A percentile compares a stretch with the other conserved stretches of the same genome.
Evolutionary conservation across 768 basidiomycete species (phyloP).

Genomic region (Daedaleopsis nitida): DNA sequence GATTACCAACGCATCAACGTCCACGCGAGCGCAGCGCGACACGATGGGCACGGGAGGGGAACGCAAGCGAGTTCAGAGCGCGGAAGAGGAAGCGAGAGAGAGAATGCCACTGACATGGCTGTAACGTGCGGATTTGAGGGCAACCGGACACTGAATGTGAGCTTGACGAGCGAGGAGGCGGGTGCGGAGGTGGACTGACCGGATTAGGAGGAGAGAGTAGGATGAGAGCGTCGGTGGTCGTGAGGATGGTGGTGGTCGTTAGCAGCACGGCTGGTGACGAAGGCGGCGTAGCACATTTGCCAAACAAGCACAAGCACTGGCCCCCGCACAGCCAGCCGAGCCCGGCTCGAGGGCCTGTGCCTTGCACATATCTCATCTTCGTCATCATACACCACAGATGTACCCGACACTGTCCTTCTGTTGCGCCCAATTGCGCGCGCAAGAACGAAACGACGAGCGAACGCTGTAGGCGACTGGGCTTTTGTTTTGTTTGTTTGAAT

Average conservation of each 20-base stretch:
- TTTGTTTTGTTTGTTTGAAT: too few species aligned
- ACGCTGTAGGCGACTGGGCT: too few species aligned
- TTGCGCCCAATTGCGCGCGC: too few species aligned
- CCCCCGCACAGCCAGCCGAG: slow-evolving; percentile 16
- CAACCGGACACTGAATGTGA: slow-evolving; percentile 1
- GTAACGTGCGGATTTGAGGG: slow-evolving; percentile 8
- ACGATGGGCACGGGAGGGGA: background rate
- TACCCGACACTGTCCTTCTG: too few species aligned
- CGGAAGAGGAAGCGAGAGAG: slow-evolving; percentile 10
- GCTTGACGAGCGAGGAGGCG: background rate
- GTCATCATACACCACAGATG: background rate
- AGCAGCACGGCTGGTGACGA: slow-evolving; percentile 22
- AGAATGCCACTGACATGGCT: slow-evolving; percentile 25
- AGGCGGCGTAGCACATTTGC: slow-evolving; percentile 13
- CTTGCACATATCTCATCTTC: background rate
- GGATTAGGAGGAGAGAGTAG: slow-evolving; percentile 16
- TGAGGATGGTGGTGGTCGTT: slow-evolving; percentile 18
- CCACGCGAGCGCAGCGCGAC: background rate
- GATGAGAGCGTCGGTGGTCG: slow-evolving; percentile 19
- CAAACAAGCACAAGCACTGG: slow-evolving; percentile 23
- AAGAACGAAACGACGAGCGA: too few species aligned
- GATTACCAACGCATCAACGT: background rate
- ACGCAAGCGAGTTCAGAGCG: slow-evolving; percentile 9
- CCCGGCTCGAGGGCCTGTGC: background rate
- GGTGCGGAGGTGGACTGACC: slow-evolving; percentile 14